These are phyloP conservation scores for Magnolia kwangsiensis DNA, from an alignment of 164 flowering plant genomes.

Conservation along the genomic window DNA sequence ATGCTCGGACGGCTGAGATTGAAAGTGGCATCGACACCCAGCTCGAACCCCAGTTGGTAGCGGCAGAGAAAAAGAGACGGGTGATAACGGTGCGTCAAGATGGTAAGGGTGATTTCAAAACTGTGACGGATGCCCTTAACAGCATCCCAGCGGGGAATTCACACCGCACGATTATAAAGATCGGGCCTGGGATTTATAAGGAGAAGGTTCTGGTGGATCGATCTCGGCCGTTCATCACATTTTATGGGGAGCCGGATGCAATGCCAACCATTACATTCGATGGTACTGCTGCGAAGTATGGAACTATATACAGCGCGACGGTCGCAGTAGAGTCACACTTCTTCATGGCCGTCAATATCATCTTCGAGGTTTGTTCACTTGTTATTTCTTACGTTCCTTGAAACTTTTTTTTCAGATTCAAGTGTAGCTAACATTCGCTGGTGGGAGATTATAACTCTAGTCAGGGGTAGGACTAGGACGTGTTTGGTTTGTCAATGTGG, in stretches of 20 bases:
- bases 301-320: constrained; percentile 53
- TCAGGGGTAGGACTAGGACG: too few relatives aligned
- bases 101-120: constrained; percentile 60
- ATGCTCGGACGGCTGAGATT: neutral
- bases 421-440: too few relatives aligned
- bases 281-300: constrained; percentile 41
- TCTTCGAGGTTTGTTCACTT: constrained; percentile 28
- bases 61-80: constrained; percentile 30
- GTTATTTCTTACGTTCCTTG: too few relatives aligned
- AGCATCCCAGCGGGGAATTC: constrained; percentile 45
- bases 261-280: constrained; percentile 32
- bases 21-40: neutral
- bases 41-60: constrained; percentile 28
- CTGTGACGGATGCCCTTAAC: constrained; percentile 46
- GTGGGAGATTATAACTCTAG: too few relatives aligned
- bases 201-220: constrained; percentile 48
- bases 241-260: constrained; percentile 28
- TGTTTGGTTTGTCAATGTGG: too few relatives aligned
- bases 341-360: constrained; percentile 48
- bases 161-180: constrained; percentile 30
- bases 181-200: constrained; percentile 44
- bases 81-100: constrained; percentile 39
- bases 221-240: constrained; percentile 43
- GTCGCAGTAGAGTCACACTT: constrained; percentile 40
- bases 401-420: too few relatives aligned